phyloP scores from a whole-genome alignment of 129 eudicot genomes.

The Scalesia atractyloides region DNA sequence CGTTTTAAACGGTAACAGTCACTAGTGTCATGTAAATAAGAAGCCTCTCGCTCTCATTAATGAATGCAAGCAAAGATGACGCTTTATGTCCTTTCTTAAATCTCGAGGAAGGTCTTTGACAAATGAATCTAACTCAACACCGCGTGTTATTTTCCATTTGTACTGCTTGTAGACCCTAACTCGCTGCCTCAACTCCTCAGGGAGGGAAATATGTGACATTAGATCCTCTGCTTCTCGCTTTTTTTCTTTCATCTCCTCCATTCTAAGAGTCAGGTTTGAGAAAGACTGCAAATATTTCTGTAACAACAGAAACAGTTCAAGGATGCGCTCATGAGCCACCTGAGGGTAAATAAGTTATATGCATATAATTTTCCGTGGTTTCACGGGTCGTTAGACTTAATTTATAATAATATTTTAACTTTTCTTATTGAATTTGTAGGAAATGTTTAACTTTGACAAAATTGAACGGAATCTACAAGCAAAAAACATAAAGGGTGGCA shows the following conservation, averaged over 20 bases:
- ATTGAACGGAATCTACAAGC: no score
- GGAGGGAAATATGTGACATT: constrained; percentile 85
- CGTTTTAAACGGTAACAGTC: no score
- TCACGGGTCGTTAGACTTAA: no score
- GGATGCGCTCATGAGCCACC: no score
- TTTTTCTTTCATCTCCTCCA: constrained; percentile 74
- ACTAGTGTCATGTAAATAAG: neutral
- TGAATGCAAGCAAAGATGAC: constrained; percentile 67
- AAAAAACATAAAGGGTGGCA: no score
- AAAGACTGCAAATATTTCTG: constrained; percentile 82
- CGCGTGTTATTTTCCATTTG: constrained; percentile 75
- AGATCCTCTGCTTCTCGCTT: constrained; percentile 69
- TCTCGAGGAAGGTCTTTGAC: constrained; percentile 68
- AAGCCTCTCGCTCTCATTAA: constrained; percentile 52
- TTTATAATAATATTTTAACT: no score
- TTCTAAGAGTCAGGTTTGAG: constrained; percentile 46
- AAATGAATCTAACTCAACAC: constrained; percentile 70
- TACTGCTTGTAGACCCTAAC: constrained; percentile 60
- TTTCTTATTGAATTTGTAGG: no score
- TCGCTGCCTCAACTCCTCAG: constrained; percentile 51
- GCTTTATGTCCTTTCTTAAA: constrained; percentile 70
- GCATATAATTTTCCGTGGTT: no score
- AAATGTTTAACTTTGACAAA: no score
- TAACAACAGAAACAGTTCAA: no score
- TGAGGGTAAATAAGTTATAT: no score